Conservation (phyloP, 2,329 filamentous ascomycete species). For the Arthrobotrys iridis region DNA sequence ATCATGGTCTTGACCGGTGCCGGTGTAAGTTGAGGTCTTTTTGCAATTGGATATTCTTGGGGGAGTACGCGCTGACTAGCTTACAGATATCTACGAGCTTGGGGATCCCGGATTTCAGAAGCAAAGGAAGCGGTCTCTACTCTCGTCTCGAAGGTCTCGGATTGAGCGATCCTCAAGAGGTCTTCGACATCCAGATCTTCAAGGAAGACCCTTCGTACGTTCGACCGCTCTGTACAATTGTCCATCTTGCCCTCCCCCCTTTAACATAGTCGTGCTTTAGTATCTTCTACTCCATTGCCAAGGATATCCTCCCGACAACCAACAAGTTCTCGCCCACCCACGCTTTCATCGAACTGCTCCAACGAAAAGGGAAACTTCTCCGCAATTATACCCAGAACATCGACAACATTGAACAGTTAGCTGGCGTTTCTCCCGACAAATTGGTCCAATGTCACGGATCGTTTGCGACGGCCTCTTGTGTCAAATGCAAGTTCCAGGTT, state of each 20-base stretch:
- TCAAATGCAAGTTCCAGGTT: constrained; percentile 80
- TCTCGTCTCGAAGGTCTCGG: constrained; percentile 82
- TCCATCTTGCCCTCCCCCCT: background rate
- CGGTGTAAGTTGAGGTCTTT: constrained; percentile 66
- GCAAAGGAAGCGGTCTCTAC: constrained; percentile 91
- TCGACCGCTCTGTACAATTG: background rate
- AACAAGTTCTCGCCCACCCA: constrained; percentile 90
- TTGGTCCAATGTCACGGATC: constrained; percentile 96
- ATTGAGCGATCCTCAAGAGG: constrained; percentile 85
- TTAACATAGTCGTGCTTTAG: constrained; percentile 1
- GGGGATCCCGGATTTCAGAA: constrained; percentile 96
- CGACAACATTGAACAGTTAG: constrained; percentile 90
- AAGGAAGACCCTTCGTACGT: constrained; percentile 75
- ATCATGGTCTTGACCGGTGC: constrained; percentile 95
- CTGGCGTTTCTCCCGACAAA: constrained; percentile 81
- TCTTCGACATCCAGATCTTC: constrained; percentile 91
- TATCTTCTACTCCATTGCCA: constrained; percentile 88
- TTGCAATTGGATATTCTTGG: constrained; percentile 27
- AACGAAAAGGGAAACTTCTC: constrained; percentile 86
- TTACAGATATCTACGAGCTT: constrained; percentile 85
- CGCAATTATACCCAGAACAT: constrained; percentile 99
- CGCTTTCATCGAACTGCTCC: constrained; percentile 87
- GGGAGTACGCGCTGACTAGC: constrained; percentile 2
- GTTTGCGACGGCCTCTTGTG: constrained; percentile 89
- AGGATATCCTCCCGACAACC: constrained; percentile 84